phyloP scores from a whole-genome alignment of 2,329 filamentous ascomycete genomes.

The Aureobasidium sp. region DNA sequence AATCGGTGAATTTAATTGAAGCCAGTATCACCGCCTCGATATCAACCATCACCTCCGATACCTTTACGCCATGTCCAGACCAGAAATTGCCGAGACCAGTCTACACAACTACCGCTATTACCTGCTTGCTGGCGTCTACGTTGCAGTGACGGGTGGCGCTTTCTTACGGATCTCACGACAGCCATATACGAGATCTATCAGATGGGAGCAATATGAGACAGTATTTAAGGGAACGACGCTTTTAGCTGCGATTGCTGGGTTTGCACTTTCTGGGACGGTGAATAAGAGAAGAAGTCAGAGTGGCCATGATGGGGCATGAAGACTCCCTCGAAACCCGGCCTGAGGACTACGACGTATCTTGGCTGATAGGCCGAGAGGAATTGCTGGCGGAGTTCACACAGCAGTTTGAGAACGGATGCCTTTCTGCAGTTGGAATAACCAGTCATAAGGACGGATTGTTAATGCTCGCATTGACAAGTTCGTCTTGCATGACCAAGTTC shows the following conservation, averaged over 20 bases:
- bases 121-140: conserved; percentile 21
- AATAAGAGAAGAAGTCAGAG: background rate
- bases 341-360: background rate
- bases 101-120: conserved; percentile 22
- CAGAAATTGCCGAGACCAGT: background rate
- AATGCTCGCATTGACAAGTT: background rate
- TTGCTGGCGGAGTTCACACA: background rate
- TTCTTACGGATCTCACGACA: conserved; percentile 28
- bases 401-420: background rate
- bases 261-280: conserved; percentile 6
- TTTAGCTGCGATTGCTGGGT: conserved; percentile 5
- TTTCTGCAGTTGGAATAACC: background rate
- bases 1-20: background rate
- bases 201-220: conserved; percentile 28
- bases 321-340: background rate
- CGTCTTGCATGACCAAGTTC: background rate
- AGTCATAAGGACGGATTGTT: background rate
- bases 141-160: conserved; percentile 23
- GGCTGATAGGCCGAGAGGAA: background rate
- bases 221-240: conserved; percentile 27
- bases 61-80: background rate
- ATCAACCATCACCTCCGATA: background rate
- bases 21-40: background rate
- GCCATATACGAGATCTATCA: conserved; percentile 24
- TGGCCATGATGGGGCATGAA: background rate